Evolutionary conservation across 164 flowering plant species (phyloP), one percentile per base, ranked within the genome.

Genomic region (Berberis vulgaris): DNA sequence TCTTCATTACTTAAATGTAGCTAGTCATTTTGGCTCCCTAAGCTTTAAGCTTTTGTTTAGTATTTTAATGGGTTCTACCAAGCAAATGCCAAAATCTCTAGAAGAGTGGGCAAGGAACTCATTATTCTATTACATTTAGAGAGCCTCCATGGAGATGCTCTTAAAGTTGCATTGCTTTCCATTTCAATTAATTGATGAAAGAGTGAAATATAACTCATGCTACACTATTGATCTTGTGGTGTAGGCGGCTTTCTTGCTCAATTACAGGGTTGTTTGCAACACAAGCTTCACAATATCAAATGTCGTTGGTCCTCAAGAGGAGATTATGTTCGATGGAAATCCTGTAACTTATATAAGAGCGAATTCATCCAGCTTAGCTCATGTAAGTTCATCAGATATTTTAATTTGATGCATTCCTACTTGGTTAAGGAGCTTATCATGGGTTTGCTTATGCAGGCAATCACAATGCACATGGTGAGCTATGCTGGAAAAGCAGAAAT

Each of bases 391-490:
- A 59, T 1, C 43, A 41, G 3, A 63, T 40, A 54, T 2, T 43
- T 12, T 43, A 0, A 12, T 57, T 57, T 45, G 8, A 43, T 49
- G n/a, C 6, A 38, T n/a, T 61, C 7, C 53, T 40, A 6, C 53
- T 10, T 43, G 41, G 26, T 26, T n/a, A 39, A 39, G 50, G 2
- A 4, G 39, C 39, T 10, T 42, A 12, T 58, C 39, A 2, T 57
- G 12, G 40, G 12, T 3, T 55, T 42, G 26, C 11, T 57, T 63
- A 52, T 76, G 71, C 84, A 91, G 95, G 94, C 90, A 41, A 62
- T 88, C 39, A 86, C 85, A 47, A 84, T 91, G 88, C 89, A 85
- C 71, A 83, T 91, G 91, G 70, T 88, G 80, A 91, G 96, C 77
- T 91, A 88, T 65, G 82, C 82, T 5, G 94, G 92, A 52, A 76